phyloP scores from a whole-genome alignment of 1,139 yeast species.

The Dujonia santamariae region DNA sequence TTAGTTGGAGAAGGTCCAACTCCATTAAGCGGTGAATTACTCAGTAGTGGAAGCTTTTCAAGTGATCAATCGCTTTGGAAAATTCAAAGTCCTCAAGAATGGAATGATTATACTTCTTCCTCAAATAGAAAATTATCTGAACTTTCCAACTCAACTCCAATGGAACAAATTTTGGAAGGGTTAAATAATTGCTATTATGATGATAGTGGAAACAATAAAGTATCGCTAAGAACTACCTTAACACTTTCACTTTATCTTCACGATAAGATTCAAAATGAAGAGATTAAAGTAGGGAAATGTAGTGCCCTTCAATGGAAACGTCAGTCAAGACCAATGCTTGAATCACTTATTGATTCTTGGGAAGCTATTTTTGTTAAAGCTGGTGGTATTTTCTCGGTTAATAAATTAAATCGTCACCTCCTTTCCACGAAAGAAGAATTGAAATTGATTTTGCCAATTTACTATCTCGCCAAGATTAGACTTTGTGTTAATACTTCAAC shows the following conservation, averaged over 20 bases:
- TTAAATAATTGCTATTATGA: conserved; percentile 49
- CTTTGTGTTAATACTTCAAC: conserved; percentile 58
- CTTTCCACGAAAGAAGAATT: conserved; percentile 53
- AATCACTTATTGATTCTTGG: conserved; percentile 58
- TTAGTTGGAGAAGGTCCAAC: conserved; percentile 56
- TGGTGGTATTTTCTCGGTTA: conserved; percentile 58
- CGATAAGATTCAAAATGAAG: conserved; percentile 59
- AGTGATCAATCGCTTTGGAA: conserved; percentile 65
- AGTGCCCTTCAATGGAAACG: conserved; percentile 51
- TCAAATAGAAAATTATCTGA: not conserved
- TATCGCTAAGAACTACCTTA: conserved; percentile 57
- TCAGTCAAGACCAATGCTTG: conserved; percentile 54
- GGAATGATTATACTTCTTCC: conserved; percentile 5
- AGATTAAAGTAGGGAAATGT: conserved; percentile 25
- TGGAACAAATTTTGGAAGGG: conserved; percentile 47
- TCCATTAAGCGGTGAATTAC: conserved; percentile 43
- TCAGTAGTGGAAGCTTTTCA: conserved; percentile 76
- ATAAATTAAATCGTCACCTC: conserved; percentile 47
- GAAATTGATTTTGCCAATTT: conserved; percentile 62
- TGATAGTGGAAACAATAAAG: conserved; percentile 30
- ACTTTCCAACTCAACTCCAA: conserved; percentile 17
- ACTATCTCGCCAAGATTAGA: conserved; percentile 61
- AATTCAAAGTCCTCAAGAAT: not conserved
- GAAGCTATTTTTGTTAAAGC: conserved; percentile 57
- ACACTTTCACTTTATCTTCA: conserved; percentile 70